Evolutionary conservation across 2,329 filamentous ascomycete species (phyloP).

Genomic region (Geosmithia flava): DNA sequence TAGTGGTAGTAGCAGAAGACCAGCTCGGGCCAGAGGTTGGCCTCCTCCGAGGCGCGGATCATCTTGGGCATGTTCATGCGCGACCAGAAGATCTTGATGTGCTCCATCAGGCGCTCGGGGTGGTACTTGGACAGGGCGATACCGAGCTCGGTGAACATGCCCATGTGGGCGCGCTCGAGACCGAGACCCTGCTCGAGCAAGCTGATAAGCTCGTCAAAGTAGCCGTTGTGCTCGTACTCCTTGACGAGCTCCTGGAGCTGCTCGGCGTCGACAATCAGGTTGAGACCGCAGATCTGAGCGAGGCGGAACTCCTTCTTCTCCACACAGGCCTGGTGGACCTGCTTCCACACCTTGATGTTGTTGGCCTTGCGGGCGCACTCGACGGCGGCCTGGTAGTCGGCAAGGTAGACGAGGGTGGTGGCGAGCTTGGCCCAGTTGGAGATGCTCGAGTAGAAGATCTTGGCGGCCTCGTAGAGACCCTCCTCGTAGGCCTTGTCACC

Average conservation of each 20-base stretch:
- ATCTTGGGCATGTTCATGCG: slow-evolving; percentile 97
- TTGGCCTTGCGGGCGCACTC: slow-evolving; percentile 98
- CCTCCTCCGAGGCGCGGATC: slow-evolving; percentile 86
- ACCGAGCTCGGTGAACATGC: slow-evolving; percentile 88
- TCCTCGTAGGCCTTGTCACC: slow-evolving; percentile 97
- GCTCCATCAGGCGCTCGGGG: slow-evolving; percentile 93
- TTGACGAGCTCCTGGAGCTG: slow-evolving; percentile 86
- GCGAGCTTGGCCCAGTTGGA: slow-evolving; percentile 99
- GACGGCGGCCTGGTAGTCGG: slow-evolving; percentile 93
- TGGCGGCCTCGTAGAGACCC: slow-evolving; percentile 87
- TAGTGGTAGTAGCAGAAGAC: slow-evolving; percentile 98
- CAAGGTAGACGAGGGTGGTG: slow-evolving; percentile 92
- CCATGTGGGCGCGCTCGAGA: slow-evolving; percentile 87
- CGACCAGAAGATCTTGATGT: slow-evolving; percentile 96
- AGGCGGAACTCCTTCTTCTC: slow-evolving; percentile 98
- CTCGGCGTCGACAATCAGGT: slow-evolving; percentile 94
- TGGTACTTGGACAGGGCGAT: slow-evolving; percentile 92
- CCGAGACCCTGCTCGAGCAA: slow-evolving; percentile 91
- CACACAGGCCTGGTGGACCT: slow-evolving; percentile 93
- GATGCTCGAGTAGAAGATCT: slow-evolving; percentile 97
- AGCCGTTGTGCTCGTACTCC: slow-evolving; percentile 93
- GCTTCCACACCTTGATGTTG: slow-evolving; percentile 98
- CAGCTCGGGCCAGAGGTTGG: slow-evolving; percentile 92
- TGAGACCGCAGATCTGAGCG: slow-evolving; percentile 96
- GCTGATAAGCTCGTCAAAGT: slow-evolving; percentile 95